Conservation (phyloP, 192 early-diverging fungal genomes). For the Chytriomyces sp. region DNA sequence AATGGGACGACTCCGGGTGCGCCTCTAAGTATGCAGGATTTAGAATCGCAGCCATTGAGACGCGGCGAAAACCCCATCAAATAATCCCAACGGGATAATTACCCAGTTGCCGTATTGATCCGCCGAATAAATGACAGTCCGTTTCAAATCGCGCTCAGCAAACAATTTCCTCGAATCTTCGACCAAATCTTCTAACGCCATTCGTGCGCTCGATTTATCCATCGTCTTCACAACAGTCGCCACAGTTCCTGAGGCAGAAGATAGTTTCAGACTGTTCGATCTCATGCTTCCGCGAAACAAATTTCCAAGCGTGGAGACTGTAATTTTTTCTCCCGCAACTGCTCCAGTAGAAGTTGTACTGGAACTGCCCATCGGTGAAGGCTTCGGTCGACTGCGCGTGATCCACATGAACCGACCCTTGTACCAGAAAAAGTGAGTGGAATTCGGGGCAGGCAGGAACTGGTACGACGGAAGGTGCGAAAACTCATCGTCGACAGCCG, state of each 20-base stretch:
- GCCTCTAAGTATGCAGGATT: slow-evolving; percentile 8
- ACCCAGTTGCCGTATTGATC: slow-evolving; percentile 75
- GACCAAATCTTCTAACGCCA: slow-evolving; percentile 57
- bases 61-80: not conserved
- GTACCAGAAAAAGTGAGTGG: slow-evolving; percentile 28
- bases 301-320: slow-evolving; percentile 52
- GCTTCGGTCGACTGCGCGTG: slow-evolving; percentile 20
- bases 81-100: not conserved
- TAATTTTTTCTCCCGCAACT: slow-evolving; percentile 56
- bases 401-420: slow-evolving; percentile 31
- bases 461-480: slow-evolving; percentile 47
- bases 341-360: not conserved
- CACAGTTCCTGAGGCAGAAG: slow-evolving; percentile 6
- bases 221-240: not conserved
- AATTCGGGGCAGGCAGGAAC: slow-evolving; percentile 67
- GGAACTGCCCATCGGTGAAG: not conserved
- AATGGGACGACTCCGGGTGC: slow-evolving; percentile 53
- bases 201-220: slow-evolving; percentile 29
- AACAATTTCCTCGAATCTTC: slow-evolving; percentile 60
- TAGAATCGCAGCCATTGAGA: not conserved
- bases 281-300: slow-evolving; percentile 46
- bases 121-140: slow-evolving; percentile 69
- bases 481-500: slow-evolving; percentile 17
- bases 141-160: slow-evolving; percentile 61
- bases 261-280: slow-evolving; percentile 36